Evolutionary conservation across 345 rosid genomes (phyloP), one percentile per base, ranked within the genome.

Genomic region (Geranium rotundifolium): DNA sequence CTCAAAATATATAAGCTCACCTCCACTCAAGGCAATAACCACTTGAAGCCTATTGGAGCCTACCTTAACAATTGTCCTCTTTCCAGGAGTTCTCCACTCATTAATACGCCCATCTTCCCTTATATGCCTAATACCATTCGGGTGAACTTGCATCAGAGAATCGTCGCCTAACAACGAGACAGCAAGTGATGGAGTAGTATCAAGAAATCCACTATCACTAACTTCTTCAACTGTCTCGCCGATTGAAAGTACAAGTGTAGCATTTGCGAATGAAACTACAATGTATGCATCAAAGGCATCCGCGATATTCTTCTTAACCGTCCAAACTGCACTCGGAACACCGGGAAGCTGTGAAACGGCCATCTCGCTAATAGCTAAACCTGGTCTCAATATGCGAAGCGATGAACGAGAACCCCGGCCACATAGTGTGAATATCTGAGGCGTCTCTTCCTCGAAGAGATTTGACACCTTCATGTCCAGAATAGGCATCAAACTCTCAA

Each of bases 271-370:
- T 37, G 99, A 93, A 73, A 93, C 99, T 19, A 93, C 97, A 65
- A 93, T 93, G 66, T 90, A 93, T 0, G 99, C 99, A 76, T 93
- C 99, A 72, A 93, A 93, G 69, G 85, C 99, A 77, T 93, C 99
- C 65, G 69, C 84, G 37, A 74, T 74, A 65, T 80, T 93, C 84
- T 90, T 93, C 69, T 88, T 93, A 73, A 93, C 99, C 7, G 99
- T 93, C 99, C 99, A 93, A 54, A 90, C 97, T 27, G 99, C 99
- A 86, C 95, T 93, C 3, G 99, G 99, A 59, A 90, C 83, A 64
- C 97, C 99, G 65, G 99, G 99, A 76, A 93, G 99, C 90, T 82
- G 96, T 31, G 99, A 93, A 56, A 90, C 99, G 57, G 96, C 99
- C 97, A 90, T 93, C 77, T 93, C 99, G 60, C 85, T 83, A 63